Base-by-base conservation (phyloP, 257 asterid genomes). In the Penstemon davidsonii region DNA sequence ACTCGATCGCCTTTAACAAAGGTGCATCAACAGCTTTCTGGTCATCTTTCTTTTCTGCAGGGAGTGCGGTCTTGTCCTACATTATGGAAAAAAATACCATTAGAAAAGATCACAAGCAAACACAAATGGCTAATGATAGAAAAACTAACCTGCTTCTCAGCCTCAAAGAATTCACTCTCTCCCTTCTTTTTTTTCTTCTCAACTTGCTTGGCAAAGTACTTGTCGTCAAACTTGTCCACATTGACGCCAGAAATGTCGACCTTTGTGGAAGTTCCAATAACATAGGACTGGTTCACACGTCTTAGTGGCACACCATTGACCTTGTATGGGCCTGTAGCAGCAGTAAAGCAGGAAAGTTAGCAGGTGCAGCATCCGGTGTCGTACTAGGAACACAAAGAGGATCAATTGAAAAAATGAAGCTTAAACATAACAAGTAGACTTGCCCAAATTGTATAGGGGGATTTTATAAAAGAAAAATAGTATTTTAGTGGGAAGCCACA, bases 271-370 rank as follows among this genome's bases (percentile, higher is more conserved):
- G 95, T 85, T 36, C 81, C 91, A 19, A 85, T 83, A 1, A 83
- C 88, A n/a, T 81, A 85, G 40, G 91, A 79, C 71, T 87, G 91
- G 75, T 87, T 87, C 25, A 87, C 85, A 66, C 91, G 87, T 64
- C 91, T 79, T 18, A 87, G 73, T 15, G 95, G 95, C 53, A 85
- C 95, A 44, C 95, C 95, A 4, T 87, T 87, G 33, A 87, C 72
- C 76, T 85, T 83, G 79, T 76, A 87, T 2, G 95, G 91, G 11
- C 95, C 86, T 84, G 75, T 7, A 44, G 5, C 18, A 55, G 10
- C 4, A 52, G 53, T 2, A 65, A 8, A 25, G 7, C 43, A 58
- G 0, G 11, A 57, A 53, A 62, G 41, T 4, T 11, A 43, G 4
- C 57, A 8, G 5, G 50, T 49, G 9, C 38, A 37, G 13, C 0